These are phyloP conservation scores for Trametes villosa DNA, from an alignment of 768 basidiomycete genomes.

Conservation along the genomic window DNA sequence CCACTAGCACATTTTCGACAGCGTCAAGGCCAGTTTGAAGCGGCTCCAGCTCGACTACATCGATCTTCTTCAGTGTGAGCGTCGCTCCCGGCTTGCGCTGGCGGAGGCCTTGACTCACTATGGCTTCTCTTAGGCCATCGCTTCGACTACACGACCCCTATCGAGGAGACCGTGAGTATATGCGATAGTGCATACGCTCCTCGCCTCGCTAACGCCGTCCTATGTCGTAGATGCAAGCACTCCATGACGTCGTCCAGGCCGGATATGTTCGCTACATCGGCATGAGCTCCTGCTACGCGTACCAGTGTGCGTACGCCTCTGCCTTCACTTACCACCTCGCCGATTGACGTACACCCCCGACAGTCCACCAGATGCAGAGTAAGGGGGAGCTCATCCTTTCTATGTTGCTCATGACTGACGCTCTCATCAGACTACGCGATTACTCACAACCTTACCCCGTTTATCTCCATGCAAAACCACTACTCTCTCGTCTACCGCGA, in stretches of 20 bases:
- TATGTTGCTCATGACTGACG: not conserved
- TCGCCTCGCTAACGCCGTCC: conserved; percentile 10
- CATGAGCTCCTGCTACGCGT: conserved; percentile 43
- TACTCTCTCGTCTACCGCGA: conserved; percentile 62
- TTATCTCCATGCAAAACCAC: conserved; percentile 70
- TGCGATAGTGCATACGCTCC: no score
- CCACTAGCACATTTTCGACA: conserved; percentile 51
- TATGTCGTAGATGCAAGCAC: conserved; percentile 42
- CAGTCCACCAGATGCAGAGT: conserved; percentile 41
- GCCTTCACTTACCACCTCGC: not conserved
- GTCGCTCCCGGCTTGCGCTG: not conserved
- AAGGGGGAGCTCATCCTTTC: not conserved
- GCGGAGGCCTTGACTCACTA: not conserved
- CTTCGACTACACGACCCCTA: conserved; percentile 46
- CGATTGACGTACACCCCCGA: not conserved
- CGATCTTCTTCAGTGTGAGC: conserved; percentile 57
- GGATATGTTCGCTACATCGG: conserved; percentile 49
- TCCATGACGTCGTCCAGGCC: conserved; percentile 50
- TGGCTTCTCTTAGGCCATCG: conserved; percentile 31
- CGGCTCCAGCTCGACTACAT: conserved; percentile 56
- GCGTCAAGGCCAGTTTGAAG: conserved; percentile 48
- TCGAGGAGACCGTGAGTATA: conserved; percentile 38
- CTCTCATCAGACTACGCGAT: conserved; percentile 45
- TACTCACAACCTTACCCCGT: conserved; percentile 48
- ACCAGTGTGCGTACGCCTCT: conserved; percentile 32